These are phyloP conservation scores for Mycena metata DNA, from an alignment of 768 basidiomycete genomes.

Conservation along the genomic window DNA sequence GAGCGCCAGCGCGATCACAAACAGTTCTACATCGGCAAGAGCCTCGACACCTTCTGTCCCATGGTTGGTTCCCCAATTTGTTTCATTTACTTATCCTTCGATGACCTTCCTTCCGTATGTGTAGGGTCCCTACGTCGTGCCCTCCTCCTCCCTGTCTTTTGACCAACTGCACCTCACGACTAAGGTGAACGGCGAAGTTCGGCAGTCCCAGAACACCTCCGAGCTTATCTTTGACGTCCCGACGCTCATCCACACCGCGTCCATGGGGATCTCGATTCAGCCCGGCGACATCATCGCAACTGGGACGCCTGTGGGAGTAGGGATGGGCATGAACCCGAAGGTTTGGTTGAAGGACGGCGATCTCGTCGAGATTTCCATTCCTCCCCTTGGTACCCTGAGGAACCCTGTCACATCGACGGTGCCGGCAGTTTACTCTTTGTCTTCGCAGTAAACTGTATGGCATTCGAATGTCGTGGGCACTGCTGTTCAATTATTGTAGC, in stretches of 20 bases:
- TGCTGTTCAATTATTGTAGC: too few species aligned
- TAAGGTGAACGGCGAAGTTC: conserved; percentile 36
- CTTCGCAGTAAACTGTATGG: conserved; percentile 3
- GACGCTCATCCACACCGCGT: conserved; percentile 36
- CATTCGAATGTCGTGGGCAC: not conserved
- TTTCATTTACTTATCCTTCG: not conserved
- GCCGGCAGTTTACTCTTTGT: conserved; percentile 22
- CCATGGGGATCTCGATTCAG: conserved; percentile 38
- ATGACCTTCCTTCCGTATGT: not conserved
- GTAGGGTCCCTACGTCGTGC: conserved; percentile 38
- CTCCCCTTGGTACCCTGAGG: conserved; percentile 32
- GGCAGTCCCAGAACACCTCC: conserved; percentile 41
- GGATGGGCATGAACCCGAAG: conserved; percentile 35
- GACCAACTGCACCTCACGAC: conserved; percentile 35
- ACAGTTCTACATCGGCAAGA: conserved; percentile 40
- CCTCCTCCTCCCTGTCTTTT: conserved; percentile 36
- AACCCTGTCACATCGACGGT: conserved; percentile 35
- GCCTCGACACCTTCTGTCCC: conserved; percentile 40
- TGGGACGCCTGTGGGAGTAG: conserved; percentile 38
- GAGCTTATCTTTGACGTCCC: conserved; percentile 41
- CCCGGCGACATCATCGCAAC: conserved; percentile 40
- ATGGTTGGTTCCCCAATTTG: conserved; percentile 30
- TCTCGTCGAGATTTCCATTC: conserved; percentile 37
- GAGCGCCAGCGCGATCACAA: conserved; percentile 41
- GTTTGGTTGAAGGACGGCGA: conserved; percentile 40